Evolutionary conservation across 2,329 filamentous ascomycete species (phyloP).

Genomic region (Colletotrichum tamarilloi): DNA sequence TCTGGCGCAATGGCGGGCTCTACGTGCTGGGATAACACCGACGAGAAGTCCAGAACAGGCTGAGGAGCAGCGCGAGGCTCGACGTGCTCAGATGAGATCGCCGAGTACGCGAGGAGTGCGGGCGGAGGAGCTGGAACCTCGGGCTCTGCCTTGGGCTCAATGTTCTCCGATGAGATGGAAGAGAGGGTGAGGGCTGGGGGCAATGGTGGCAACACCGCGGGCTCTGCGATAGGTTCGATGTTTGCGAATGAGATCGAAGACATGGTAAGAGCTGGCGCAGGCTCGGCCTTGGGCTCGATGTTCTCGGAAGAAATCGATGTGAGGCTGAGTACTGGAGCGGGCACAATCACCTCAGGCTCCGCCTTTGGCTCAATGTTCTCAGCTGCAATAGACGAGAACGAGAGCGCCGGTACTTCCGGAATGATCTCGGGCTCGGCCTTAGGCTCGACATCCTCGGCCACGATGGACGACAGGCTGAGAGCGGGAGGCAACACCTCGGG

Average conservation of each 20-base stretch:
- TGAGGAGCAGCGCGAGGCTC: constrained; percentile 45
- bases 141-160: constrained; percentile 48
- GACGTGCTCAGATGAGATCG: constrained; percentile 55
- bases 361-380: constrained; percentile 45
- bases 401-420: constrained; percentile 35
- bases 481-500: constrained; percentile 42
- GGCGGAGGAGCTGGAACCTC: constrained; percentile 37
- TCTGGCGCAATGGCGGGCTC: constrained; percentile 51
- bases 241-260: constrained; percentile 48
- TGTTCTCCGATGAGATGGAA: constrained; percentile 44
- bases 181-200: constrained; percentile 47
- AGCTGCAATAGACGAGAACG: constrained; percentile 40
- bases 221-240: constrained; percentile 55
- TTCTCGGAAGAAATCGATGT: constrained; percentile 45
- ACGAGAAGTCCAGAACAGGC: constrained; percentile 49
- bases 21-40: constrained; percentile 48
- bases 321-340: constrained; percentile 47
- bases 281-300: constrained; percentile 48
- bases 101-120: constrained; percentile 48
- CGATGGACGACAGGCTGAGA: constrained; percentile 45
- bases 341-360: constrained; percentile 46
- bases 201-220: constrained; percentile 43
- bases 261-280: constrained; percentile 42
- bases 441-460: constrained; percentile 46
- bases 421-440: constrained; percentile 39